Evolutionary conservation across 2,329 filamentous ascomycete genomes (phyloP).

Genomic region (Trichoderma oligosporum): DNA sequence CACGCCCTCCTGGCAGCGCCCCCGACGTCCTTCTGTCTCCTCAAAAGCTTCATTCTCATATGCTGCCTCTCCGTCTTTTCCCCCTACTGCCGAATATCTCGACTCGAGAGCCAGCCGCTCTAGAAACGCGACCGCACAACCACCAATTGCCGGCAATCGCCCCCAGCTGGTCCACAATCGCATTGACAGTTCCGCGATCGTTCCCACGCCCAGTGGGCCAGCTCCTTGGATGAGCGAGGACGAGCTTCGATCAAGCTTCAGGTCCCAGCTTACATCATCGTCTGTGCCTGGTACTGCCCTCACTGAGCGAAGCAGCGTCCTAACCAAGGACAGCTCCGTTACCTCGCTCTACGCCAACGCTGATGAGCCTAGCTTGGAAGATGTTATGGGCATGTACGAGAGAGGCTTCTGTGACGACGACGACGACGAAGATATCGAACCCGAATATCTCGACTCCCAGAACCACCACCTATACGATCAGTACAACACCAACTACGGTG

Average conservation of each 20-base stretch:
- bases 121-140: constrained; percentile 29
- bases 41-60: constrained; percentile 48
- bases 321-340: constrained; percentile 74
- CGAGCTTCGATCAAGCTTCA: constrained; percentile 53
- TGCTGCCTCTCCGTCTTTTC: constrained; percentile 40
- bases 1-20: constrained; percentile 40
- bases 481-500: constrained; percentile 1
- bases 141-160: constrained; percentile 29
- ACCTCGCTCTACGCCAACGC: constrained; percentile 50
- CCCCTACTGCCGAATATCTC: constrained; percentile 40
- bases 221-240: constrained; percentile 49
- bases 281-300: constrained; percentile 57
- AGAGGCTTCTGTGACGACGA: constrained; percentile 53
- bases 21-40: constrained; percentile 45
- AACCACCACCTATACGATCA: constrained; percentile 8
- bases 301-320: constrained; percentile 79
- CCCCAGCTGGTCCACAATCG: constrained; percentile 27
- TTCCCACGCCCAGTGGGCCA: constrained; percentile 32
- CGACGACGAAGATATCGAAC: constrained; percentile 32
- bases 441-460: constrained; percentile 2
- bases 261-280: constrained; percentile 53
- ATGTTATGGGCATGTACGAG: constrained; percentile 69
- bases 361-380: constrained; percentile 59
- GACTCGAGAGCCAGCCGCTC: constrained; percentile 32
- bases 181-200: constrained; percentile 39